Base-by-base conservation (phyloP, 1,284 basidiomycete genomes). In the Apiotrichum mycotoxinovorans region DNA sequence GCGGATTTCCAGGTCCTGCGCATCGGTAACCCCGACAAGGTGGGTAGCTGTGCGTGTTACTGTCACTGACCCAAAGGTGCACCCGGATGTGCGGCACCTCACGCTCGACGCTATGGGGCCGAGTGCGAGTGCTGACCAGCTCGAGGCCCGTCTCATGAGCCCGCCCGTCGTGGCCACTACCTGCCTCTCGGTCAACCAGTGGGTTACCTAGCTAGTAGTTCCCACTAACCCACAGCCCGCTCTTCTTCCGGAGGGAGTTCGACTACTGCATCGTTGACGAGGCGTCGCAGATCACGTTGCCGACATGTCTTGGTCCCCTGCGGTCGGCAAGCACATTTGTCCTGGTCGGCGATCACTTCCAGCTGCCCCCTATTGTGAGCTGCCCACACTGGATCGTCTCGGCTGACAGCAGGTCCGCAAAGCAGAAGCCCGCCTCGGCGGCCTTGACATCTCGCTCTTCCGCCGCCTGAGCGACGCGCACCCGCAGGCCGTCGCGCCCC, bases 201-300 rank as follows among this genome's bases (percentile, higher is more conserved):
- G 66, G 73, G 89, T 80, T 0, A n/a, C n/a, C n/a, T n/a, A n/a
- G n/a, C n/a, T n/a, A n/a, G n/a, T n/a, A n/a, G n/a, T 3, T 34
- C 27, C n/a, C 14, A 18, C 15, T 52, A n/a, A 55, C 30, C 26
- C 2, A 12, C 64, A 94, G 91, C 67, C 85, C 91, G 0, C 69
- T 97, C 7, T 98, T 98, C 75, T 83, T 84, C 41, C 83, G 88
- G 23, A 82, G 91, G 8, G 84, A 80, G 11, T 99, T 98, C 69
- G 94, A 99, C 74, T 95, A 94, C 69, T 98, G 95, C 77, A 97
- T 98, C 58, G 87, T 98, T 15, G 96, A 98, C 66, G 96, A 98
- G 73, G 96, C 95, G 0, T 97, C 94, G 0, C 96, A 99, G 74
- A 94, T 98, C 62, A 97, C 95, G 0, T 77, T 98, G 3, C 96